Base-by-base conservation (phyloP, 192 early-diverging fungal genomes). In the Martensiomyces pterosporus region DNA sequence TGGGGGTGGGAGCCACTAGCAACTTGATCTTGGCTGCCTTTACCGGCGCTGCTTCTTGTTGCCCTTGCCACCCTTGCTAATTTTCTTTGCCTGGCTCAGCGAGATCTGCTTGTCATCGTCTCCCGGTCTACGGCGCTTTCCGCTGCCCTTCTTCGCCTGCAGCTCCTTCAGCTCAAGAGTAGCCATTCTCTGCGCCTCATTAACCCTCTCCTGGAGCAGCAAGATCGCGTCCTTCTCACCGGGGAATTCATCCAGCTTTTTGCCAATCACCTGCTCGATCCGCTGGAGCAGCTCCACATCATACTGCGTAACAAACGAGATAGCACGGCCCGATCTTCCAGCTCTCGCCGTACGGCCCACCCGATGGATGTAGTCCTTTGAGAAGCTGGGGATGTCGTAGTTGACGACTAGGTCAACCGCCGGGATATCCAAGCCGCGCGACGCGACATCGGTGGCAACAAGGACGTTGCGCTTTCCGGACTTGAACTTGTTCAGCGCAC, bases 391-490 rank as follows among this genome's bases (percentile, higher is more conserved):
- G 15, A 98, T 85, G 59, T 98, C 95, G 59, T 92, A 98, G 76
- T 98, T 98, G 57, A 98, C 79, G 13, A 98, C 93, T 43, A 92
- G 70, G 55, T 98, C 92, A 6, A 98, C 95, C 1, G 84, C 64
- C n/a, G 92, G 91, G 52, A 98, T 98, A 80, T 98, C 95, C 51
- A 98, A 67, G 17, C 95, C 88, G 53, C 89, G 82, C 52, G 84
- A 85, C 7, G 92, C 93, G 24, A 98, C 93, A 69, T 96, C 95
- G 0, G 95, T 98, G 14, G 93, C 93, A 5, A 98, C 88, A 39
- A 98, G 62, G 35, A 96, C 90, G 52, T 82, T 91, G 43, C 90
- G 80, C 14, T 73, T 79, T 3, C 92, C 92, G 15, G 86, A 78
- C 60, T 96, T 98, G 79, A 98, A 98, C 76, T 95, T 96, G 47